Evolutionary conservation across 1,284 basidiomycete genomes (phyloP).

Genomic region (Stereum hirsutum): DNA sequence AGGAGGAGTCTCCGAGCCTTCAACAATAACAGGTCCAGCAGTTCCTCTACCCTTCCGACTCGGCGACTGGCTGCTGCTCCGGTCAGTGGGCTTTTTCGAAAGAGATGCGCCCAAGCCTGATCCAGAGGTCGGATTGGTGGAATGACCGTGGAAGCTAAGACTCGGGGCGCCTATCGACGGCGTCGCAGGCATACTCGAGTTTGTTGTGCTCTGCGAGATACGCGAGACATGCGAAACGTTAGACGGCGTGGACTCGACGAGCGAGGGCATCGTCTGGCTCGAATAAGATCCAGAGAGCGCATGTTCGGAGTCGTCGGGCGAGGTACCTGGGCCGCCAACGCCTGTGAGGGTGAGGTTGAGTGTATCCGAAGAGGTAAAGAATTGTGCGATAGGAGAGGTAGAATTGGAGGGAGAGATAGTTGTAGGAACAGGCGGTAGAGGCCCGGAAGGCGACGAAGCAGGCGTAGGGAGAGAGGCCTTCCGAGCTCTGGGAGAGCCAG

Average conservation of each 20-base stretch:
- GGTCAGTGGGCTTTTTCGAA: slow-evolving; percentile 5
- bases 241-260: slow-evolving; percentile 8
- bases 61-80: neutral
- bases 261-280: slow-evolving; percentile 8
- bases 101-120: slow-evolving; percentile 3
- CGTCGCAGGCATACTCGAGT: slow-evolving; percentile 2
- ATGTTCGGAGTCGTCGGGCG: too few species aligned
- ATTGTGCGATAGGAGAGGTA: neutral
- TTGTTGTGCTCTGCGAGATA: slow-evolving; percentile 3
- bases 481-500: too few species aligned
- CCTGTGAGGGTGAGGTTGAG: neutral
- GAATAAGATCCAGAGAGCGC: too few species aligned
- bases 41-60: neutral
- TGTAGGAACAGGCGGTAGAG: neutral
- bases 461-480: neutral
- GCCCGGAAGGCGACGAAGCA: neutral
- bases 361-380: neutral
- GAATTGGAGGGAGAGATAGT: neutral
- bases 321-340: neutral
- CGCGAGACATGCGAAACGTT: too few species aligned
- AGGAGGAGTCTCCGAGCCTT: too few species aligned
- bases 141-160: neutral
- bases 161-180: neutral
- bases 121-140: neutral
- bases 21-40: too few species aligned